Evolutionary conservation across 305 asterid genomes (phyloP), one percentile per base, ranked within the genome.

Genomic region (Salvia sclarea): DNA sequence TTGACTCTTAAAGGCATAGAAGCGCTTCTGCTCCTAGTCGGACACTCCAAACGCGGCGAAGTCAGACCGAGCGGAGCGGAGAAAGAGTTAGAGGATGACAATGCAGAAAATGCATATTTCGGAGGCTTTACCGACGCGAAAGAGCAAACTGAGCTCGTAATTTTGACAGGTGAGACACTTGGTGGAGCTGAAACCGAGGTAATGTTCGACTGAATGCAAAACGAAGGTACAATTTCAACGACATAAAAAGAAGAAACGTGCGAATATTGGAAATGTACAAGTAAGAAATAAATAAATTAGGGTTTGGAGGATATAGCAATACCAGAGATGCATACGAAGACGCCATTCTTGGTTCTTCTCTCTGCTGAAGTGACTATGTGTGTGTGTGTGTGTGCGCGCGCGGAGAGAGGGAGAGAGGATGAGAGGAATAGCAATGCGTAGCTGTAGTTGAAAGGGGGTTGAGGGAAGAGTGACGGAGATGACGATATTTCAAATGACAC

Each of bases 101-200:
- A 22, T 6, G 85, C 64, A 60, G 83, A 45, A 60, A 71, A 58
- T 41, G 82, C 62, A 14, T 82, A 69, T 57, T 71, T 78, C 28
- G 72, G 71, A 47, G 71, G 70, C 74, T 75, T 79, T 30, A 68
- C 22, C 57, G 68, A 61, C 44, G 77, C 54, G 33, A 45, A 64
- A 38, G 79, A 73, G 72, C 83, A 75, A 38, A 63, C 30, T 13
- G 81, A 49, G 73, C 41, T 66, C 25, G 75, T 14, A 20, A 56
- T 35, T 60, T 62, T 81, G 28, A 67, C 20, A 5, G 80, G 78
- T 10, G 77, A 64, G 43, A 77, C 64, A 48, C 55, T 56, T 57
- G 81, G 65, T 2, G 92, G 83, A 81, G 81, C 83, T 62, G 94
- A 78, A 79, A 82, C 67, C 62, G 90, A 82, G 78, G 90, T 75